phyloP scores from a whole-genome alignment of 139 green algal species.

The Spirogloea muscicola region DNA sequence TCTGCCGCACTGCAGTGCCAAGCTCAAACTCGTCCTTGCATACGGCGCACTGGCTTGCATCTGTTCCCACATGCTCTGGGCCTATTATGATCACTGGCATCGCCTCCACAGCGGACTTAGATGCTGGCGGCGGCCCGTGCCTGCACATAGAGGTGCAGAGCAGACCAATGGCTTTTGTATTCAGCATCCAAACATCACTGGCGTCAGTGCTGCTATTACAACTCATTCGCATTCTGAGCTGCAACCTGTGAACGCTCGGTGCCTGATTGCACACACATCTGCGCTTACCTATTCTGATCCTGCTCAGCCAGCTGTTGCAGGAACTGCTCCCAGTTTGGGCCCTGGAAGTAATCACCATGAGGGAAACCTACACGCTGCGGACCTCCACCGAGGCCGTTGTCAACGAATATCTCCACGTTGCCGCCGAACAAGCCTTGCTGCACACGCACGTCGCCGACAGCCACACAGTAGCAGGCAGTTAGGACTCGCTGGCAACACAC shows the following conservation, averaged over 20 bases:
- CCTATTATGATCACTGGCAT: conserved; percentile 7
- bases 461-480: too few species aligned
- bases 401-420: conserved; percentile 25
- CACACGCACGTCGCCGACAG: too few species aligned
- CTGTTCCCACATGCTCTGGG: neutral
- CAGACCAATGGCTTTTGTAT: too few species aligned
- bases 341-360: conserved; percentile 40
- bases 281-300: conserved; percentile 34
- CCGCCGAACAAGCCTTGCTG: conserved; percentile 19
- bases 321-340: conserved; percentile 40
- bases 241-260: too few species aligned
- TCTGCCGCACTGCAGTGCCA: conserved; percentile 9
- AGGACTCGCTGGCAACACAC: too few species aligned
- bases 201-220: too few species aligned
- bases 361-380: conserved; percentile 9
- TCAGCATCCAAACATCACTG: too few species aligned
- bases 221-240: too few species aligned
- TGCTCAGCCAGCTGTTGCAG: conserved; percentile 30
- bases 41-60: conserved; percentile 28
- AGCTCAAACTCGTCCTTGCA: conserved; percentile 40
- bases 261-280: too few species aligned
- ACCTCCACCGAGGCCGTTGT: conserved; percentile 4
- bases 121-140: conserved; percentile 31
- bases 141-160: too few species aligned
- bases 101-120: conserved; percentile 19